Evolutionary conservation across 2,329 filamentous ascomycete genomes (phyloP).

Genomic region (Diaporthe humulicola): DNA sequence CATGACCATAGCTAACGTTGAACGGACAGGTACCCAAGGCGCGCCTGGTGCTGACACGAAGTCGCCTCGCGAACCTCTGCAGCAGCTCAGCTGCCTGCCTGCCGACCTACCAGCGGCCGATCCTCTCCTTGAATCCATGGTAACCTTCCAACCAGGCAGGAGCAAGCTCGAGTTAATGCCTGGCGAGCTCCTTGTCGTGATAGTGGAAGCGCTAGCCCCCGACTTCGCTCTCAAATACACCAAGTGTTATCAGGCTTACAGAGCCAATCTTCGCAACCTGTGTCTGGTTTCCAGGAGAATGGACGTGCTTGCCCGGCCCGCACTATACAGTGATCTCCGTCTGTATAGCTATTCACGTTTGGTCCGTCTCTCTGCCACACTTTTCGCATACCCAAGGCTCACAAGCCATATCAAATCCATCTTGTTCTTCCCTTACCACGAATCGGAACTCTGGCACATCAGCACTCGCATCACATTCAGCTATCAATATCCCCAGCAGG

Average conservation of each 20-base stretch:
- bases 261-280: background rate
- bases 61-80: background rate
- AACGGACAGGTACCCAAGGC: background rate
- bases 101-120: background rate
- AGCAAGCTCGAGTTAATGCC: background rate
- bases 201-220: background rate
- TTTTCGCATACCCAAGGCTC: background rate
- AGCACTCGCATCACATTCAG: too few species aligned
- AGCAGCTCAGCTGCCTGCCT: too few species aligned
- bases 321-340: background rate
- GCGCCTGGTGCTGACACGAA: background rate
- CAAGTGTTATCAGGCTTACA: too few species aligned
- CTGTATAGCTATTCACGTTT: too few species aligned
- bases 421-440: background rate
- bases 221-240: background rate
- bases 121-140: background rate
- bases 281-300: background rate
- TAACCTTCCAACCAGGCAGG: background rate
- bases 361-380: background rate
- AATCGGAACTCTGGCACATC: too few species aligned
- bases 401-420: background rate
- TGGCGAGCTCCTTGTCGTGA: background rate
- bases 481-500: accelerated
- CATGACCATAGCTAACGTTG: background rate
- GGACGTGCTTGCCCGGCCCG: background rate